A percentile compares a stretch with the other conserved stretches of the same genome.
These are phyloP conservation scores for Candida albicans DNA, from an alignment of 1,139 yeast species.

Conservation along the genomic window DNA sequence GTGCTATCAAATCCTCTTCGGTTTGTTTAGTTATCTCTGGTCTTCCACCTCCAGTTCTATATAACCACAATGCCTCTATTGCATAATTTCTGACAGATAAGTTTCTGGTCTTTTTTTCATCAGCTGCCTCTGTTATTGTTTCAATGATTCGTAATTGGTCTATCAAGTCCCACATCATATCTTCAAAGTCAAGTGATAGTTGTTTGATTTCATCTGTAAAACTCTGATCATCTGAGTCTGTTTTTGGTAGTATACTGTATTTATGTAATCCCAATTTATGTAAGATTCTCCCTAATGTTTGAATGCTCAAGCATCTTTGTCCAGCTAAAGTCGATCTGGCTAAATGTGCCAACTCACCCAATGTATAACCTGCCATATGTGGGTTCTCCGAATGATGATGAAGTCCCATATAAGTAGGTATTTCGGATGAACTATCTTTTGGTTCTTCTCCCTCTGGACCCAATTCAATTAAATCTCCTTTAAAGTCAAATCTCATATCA, in stretches of 20 bases:
- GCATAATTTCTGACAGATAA: conserved; percentile 83
- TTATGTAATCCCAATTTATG: conserved; percentile 73
- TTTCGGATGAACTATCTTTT: conserved; percentile 35
- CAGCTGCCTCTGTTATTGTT: conserved; percentile 69
- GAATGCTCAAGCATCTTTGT: conserved; percentile 84
- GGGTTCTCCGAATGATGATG: conserved; percentile 94
- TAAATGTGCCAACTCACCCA: conserved; percentile 77
- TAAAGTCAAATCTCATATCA: conserved; percentile 83
- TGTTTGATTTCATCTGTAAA: conserved; percentile 37
- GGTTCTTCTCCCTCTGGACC: conserved; percentile 9
- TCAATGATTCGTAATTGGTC: conserved; percentile 68
- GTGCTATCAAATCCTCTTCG: conserved; percentile 15
- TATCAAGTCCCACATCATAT: conserved; percentile 73
- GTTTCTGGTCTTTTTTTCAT: conserved; percentile 63
- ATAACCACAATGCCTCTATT: conserved; percentile 90
- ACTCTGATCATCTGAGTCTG: conserved; percentile 32
- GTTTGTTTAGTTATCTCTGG: conserved; percentile 15
- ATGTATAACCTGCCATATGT: conserved; percentile 87
- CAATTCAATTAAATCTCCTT: conserved; percentile 66
- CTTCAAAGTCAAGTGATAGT: conserved; percentile 52
- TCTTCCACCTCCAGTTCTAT: conserved; percentile 77
- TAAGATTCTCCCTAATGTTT: conserved; percentile 81
- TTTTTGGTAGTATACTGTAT: conserved; percentile 51
- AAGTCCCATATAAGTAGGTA: conserved; percentile 65
- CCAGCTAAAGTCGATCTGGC: conserved; percentile 79